phyloP scores from a whole-genome alignment of 176 grass and related monocot genomes.

The Zea mays region DNA sequence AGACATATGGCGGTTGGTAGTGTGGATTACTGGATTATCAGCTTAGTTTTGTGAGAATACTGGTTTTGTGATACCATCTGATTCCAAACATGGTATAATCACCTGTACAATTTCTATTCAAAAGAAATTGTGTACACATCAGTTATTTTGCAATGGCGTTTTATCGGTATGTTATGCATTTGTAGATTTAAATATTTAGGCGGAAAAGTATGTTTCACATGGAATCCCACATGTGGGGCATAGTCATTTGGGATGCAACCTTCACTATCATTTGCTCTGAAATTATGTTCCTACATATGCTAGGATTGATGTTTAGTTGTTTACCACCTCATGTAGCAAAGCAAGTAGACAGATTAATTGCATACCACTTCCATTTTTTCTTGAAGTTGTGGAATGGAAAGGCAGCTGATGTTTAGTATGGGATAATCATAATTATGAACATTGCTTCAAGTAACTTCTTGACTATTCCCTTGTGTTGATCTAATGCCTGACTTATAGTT shows the following conservation, averaged over 20 bases:
- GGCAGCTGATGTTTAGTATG: not conserved
- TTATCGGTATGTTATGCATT: not conserved
- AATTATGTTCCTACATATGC: constrained; percentile 6
- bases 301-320: constrained; percentile 11
- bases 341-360: not conserved
- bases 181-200: constrained; percentile 20
- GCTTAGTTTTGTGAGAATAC: constrained; percentile 15
- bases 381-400: not conserved
- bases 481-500: constrained; percentile 29
- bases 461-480: constrained; percentile 6
- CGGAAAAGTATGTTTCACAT: not conserved
- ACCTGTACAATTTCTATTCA: not conserved
- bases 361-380: not conserved
- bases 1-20: not conserved
- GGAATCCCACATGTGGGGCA: not conserved
- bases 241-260: not conserved
- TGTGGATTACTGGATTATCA: not conserved
- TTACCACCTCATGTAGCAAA: constrained; percentile 19
- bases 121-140: not conserved
- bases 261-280: constrained; percentile 13
- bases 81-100: not conserved
- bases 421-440: not conserved
- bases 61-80: not conserved
- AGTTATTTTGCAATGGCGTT: not conserved
- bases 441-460: constrained; percentile 2